Conservation (phyloP, 2,329 filamentous ascomycete genomes). For the Cladosporium halotolerans region DNA sequence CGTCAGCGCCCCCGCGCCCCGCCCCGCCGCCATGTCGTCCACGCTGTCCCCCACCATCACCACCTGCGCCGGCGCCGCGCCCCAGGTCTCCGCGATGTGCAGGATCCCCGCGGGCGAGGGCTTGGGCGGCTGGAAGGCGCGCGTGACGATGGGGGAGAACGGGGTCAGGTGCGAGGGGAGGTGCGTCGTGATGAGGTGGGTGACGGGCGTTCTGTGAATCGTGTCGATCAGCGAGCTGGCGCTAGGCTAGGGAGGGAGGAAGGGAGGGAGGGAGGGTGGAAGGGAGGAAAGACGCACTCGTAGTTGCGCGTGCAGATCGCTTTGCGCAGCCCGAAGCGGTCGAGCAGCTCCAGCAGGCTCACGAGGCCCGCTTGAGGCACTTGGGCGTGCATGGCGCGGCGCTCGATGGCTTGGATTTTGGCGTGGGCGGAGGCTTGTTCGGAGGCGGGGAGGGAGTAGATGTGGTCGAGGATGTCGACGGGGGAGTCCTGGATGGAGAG, state of each 20-base stretch:
- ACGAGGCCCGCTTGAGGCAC: constrained; percentile 73
- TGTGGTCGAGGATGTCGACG: constrained; percentile 82
- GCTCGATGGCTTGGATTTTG: constrained; percentile 73
- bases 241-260: no score
- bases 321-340: constrained; percentile 60
- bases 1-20: constrained; percentile 76
- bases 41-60: constrained; percentile 60
- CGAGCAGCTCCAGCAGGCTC: constrained; percentile 75
- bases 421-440: constrained; percentile 59
- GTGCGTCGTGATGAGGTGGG: constrained; percentile 69
- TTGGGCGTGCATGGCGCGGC: constrained; percentile 71
- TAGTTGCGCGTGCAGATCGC: constrained; percentile 95
- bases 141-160: constrained; percentile 76
- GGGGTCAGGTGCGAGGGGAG: constrained; percentile 50
- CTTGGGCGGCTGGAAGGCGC: constrained; percentile 78
- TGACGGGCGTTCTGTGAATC: constrained; percentile 56
- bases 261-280: constrained; percentile 31
- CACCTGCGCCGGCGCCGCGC: constrained; percentile 31
- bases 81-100: constrained; percentile 76
- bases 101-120: constrained; percentile 82
- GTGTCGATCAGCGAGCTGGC: neutral
- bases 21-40: constrained; percentile 88
- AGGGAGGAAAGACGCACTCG: no score
- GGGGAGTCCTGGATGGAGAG: constrained; percentile 62
- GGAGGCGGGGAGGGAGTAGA: constrained; percentile 69